Conservation (phyloP, 169 alveolate genomes). For the Plasmodium coatneyi region DNA sequence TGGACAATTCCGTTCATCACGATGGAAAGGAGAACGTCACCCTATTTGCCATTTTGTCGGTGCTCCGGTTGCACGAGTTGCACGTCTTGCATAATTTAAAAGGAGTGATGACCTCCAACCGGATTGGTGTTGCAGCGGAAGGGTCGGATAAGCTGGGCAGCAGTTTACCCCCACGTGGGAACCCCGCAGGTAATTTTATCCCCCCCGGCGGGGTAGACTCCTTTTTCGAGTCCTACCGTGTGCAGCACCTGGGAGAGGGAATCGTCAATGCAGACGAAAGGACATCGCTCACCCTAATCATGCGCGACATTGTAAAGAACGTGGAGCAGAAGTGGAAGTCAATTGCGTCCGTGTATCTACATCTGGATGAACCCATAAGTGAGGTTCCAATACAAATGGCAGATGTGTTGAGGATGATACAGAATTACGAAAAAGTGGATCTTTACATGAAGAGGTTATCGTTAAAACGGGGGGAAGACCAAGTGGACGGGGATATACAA, state of each 20-base stretch:
- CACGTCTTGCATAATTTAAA: background rate
- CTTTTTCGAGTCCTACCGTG: background rate
- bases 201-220: background rate
- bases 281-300: background rate
- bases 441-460: background rate
- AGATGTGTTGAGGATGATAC: slow-evolving; percentile 20
- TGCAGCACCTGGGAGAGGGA: background rate
- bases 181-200: background rate
- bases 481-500: background rate
- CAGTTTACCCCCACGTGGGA: background rate
- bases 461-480: background rate
- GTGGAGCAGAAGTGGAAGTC: background rate
- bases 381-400: background rate
- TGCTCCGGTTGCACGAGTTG: slow-evolving; percentile 10
- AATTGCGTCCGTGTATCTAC: slow-evolving; percentile 3
- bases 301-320: background rate
- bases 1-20: background rate
- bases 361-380: background rate
- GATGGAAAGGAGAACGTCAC: slow-evolving; percentile 11
- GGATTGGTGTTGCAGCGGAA: background rate
- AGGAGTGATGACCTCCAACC: background rate
- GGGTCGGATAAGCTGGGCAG: background rate
- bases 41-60: slow-evolving; percentile 1
- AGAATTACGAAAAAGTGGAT: slow-evolving; percentile 17
- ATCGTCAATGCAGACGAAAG: background rate